Evolutionary conservation across 306 rosid genomes (phyloP).

Genomic region (Inga leiocalycina): DNA sequence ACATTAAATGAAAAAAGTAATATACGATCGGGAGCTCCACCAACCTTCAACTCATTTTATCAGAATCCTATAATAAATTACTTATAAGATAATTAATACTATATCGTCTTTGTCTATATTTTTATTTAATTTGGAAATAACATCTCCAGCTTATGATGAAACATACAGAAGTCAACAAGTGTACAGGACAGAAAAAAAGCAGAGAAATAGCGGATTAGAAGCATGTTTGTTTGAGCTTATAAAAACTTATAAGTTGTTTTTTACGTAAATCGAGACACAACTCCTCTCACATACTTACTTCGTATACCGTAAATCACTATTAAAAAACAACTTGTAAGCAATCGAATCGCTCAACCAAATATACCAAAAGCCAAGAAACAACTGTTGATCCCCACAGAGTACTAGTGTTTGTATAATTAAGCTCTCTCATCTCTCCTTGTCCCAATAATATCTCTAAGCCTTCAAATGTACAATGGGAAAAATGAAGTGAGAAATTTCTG

Average conservation of each 20-base stretch:
- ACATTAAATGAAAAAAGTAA: neutral
- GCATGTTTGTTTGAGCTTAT: too few species aligned
- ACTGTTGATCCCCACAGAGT: neutral
- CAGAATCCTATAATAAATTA: neutral
- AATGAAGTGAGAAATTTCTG: neutral
- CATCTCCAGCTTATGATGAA: slow-evolving; percentile 11
- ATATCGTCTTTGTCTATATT: neutral
- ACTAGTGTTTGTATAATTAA: neutral
- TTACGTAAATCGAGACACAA: too few species aligned
- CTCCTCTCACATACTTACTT: too few species aligned
- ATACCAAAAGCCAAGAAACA: slow-evolving; percentile 8
- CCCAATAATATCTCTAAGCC: neutral
- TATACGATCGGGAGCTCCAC: neutral
- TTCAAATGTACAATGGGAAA: neutral
- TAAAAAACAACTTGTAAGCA: too few species aligned
- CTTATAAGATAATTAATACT: neutral
- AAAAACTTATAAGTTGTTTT: too few species aligned
- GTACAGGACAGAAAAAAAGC: slow-evolving; percentile 35
- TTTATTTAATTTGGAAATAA: neutral
- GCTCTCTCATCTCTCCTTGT: neutral
- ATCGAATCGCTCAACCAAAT: too few species aligned
- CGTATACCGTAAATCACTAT: too few species aligned
- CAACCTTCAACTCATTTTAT: neutral
- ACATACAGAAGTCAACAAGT: slow-evolving; percentile 50
- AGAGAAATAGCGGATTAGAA: neutral